phyloP scores from a whole-genome alignment of 2,329 filamentous ascomycete species.

The Xylariales sp. region DNA sequence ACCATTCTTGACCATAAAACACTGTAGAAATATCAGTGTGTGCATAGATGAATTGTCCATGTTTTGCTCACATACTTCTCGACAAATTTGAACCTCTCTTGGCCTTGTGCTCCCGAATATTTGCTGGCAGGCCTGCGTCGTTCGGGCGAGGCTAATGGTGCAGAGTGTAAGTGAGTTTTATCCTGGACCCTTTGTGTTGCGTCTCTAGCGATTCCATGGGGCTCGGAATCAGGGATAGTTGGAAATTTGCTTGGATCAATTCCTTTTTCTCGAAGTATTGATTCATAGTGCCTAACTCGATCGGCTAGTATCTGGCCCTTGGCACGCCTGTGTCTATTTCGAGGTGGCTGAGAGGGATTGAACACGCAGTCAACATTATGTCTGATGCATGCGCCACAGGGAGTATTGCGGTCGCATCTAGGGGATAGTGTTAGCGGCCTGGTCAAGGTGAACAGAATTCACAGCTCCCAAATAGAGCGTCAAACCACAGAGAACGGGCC shows the following conservation, averaged over 20 bases:
- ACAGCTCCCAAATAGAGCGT: background rate
- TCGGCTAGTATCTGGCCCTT: constrained; percentile 12
- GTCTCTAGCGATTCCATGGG: too few species aligned
- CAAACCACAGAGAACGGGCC: background rate
- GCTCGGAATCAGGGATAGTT: constrained; percentile 5
- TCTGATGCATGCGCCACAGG: constrained; percentile 26
- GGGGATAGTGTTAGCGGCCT: constrained; percentile 1
- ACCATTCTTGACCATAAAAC: constrained; percentile 13
- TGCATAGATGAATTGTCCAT: background rate
- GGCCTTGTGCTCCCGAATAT: constrained; percentile 10
- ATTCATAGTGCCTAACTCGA: constrained; percentile 17
- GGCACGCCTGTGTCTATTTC: constrained; percentile 11
- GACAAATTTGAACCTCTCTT: constrained; percentile 10
- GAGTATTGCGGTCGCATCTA: constrained; percentile 28
- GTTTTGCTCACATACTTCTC: constrained; percentile 12
- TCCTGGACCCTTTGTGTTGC: too few species aligned
- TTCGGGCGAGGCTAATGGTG: too few species aligned
- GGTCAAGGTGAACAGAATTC: background rate
- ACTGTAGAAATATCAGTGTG: constrained; percentile 4
- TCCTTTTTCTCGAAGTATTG: constrained; percentile 17
- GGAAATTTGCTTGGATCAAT: constrained; percentile 12
- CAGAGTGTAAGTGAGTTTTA: too few species aligned
- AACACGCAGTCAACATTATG: constrained; percentile 20
- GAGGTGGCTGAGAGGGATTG: constrained; percentile 11
- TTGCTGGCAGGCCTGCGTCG: constrained; percentile 8